These are phyloP conservation scores for Metschnikowia baotianmanensis DNA, from an alignment of 805 yeast genomes.

Conservation along the genomic window DNA sequence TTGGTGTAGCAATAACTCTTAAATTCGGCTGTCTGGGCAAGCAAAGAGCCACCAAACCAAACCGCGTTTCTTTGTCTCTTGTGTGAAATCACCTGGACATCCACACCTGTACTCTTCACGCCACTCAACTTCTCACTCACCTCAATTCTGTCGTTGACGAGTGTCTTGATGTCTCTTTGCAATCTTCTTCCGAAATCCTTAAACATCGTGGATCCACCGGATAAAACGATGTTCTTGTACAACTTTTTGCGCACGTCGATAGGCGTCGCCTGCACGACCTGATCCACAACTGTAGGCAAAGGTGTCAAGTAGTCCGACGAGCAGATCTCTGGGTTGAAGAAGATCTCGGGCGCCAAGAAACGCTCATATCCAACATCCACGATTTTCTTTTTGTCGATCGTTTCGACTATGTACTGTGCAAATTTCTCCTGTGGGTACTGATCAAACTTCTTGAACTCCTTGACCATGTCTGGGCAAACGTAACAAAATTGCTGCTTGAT, in stretches of 20 bases:
- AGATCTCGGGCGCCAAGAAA: conserved; percentile 98
- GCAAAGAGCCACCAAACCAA: conserved; percentile 97
- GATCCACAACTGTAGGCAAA: conserved; percentile 92
- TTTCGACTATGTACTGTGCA: conserved; percentile 88
- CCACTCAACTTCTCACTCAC: conserved; percentile 75
- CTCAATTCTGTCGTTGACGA: conserved; percentile 87
- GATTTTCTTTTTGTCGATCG: conserved; percentile 58
- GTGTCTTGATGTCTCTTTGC: conserved; percentile 85
- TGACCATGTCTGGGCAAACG: conserved; percentile 96
- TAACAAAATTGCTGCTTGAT: conserved; percentile 97
- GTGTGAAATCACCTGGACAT: conserved; percentile 94
- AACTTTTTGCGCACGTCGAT: conserved; percentile 97
- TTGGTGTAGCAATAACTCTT: conserved; percentile 95
- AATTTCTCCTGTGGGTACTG: conserved; percentile 85
- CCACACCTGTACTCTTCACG: conserved; percentile 86
- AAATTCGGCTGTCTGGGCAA: conserved; percentile 97
- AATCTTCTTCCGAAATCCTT: conserved; percentile 96
- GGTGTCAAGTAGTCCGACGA: conserved; percentile 95
- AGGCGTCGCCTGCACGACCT: conserved; percentile 91
- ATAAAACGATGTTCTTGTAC: conserved; percentile 90
- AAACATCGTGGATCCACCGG: conserved; percentile 99
- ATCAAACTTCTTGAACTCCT: conserved; percentile 93
- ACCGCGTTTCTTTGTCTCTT: conserved; percentile 98
- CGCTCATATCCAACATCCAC: conserved; percentile 98
- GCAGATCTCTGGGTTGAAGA: conserved; percentile 96